Evolutionary conservation across 1,139 yeast species (phyloP).

Genomic region (Protomyces pachydermus): DNA sequence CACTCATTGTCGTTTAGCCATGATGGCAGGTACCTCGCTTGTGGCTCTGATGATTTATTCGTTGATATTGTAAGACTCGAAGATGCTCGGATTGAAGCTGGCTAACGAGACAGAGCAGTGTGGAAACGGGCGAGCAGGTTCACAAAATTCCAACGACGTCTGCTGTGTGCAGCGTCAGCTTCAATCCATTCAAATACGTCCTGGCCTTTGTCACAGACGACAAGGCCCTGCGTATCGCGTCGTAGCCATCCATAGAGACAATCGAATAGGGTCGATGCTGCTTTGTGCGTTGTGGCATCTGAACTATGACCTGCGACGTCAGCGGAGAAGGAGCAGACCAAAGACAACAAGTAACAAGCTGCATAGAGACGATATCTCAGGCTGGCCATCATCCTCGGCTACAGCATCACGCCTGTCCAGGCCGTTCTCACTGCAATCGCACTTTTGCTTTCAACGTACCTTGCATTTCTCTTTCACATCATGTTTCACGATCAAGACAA

Average conservation of each 20-base stretch:
- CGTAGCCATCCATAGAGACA: not conserved
- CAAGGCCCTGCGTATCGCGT: not conserved
- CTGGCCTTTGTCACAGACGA: slow-evolving; percentile 36
- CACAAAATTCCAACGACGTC: slow-evolving; percentile 29
- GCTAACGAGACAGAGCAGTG: slow-evolving; percentile 29
- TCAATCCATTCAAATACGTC: slow-evolving; percentile 39
- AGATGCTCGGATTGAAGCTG: not conserved
- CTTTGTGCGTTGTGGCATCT: too few species aligned
- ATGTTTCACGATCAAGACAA: not conserved
- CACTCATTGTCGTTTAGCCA: slow-evolving; percentile 38
- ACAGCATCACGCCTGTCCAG: not conserved
- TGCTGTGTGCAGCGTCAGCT: slow-evolving; percentile 35
- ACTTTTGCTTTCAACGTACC: not conserved
- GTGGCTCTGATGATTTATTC: slow-evolving; percentile 37
- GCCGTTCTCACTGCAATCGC: not conserved
- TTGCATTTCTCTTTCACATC: not conserved
- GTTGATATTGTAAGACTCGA: slow-evolving; percentile 36
- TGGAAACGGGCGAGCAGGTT: slow-evolving; percentile 37
- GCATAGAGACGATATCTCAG: not conserved
- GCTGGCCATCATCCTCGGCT: not conserved
- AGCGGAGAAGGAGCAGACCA: too few species aligned
- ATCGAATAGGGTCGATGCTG: too few species aligned
- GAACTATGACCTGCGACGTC: too few species aligned
- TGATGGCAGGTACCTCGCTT: slow-evolving; percentile 40
- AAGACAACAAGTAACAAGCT: too few species aligned